phyloP scores from a whole-genome alignment of 768 basidiomycete genomes.

The Lentinula boryana region DNA sequence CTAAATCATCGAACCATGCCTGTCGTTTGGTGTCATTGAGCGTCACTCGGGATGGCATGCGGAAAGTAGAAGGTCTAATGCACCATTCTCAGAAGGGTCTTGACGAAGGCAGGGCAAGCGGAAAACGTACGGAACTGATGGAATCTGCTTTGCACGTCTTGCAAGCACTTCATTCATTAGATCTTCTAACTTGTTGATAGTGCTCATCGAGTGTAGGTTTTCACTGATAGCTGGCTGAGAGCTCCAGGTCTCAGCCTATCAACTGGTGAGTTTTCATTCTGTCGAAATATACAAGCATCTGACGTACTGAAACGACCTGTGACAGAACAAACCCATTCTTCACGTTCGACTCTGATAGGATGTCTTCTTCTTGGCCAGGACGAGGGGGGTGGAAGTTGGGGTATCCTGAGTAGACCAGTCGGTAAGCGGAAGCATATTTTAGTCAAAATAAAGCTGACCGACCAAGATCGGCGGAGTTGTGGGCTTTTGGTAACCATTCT shows the following conservation, averaged over 20 bases:
- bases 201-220: conserved; percentile 42
- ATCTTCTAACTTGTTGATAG: conserved; percentile 58
- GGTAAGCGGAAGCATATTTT: background rate
- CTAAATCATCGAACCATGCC: conserved; percentile 79
- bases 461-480: conserved; percentile 69
- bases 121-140: conserved; percentile 55
- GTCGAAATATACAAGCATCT: background rate
- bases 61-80: conserved; percentile 59
- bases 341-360: conserved; percentile 57
- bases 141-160: conserved; percentile 50
- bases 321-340: conserved; percentile 57
- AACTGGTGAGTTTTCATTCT: background rate
- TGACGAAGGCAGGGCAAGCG: background rate
- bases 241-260: conserved; percentile 59
- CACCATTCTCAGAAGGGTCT: background rate
- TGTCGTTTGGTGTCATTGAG: conserved; percentile 74
- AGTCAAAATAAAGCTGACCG: conserved; percentile 12
- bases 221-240: conserved; percentile 48
- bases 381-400: conserved; percentile 72
- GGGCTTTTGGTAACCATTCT: conserved; percentile 64
- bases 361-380: conserved; percentile 70
- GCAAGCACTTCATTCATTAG: conserved; percentile 74
- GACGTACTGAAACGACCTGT: conserved; percentile 52
- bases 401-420: conserved; percentile 44
- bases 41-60: conserved; percentile 78